Percentiles rank a stretch among this genome's conserved stretches.
Conservation (phyloP, 164 flowering plant species). For the Amborella trichopoda region DNA sequence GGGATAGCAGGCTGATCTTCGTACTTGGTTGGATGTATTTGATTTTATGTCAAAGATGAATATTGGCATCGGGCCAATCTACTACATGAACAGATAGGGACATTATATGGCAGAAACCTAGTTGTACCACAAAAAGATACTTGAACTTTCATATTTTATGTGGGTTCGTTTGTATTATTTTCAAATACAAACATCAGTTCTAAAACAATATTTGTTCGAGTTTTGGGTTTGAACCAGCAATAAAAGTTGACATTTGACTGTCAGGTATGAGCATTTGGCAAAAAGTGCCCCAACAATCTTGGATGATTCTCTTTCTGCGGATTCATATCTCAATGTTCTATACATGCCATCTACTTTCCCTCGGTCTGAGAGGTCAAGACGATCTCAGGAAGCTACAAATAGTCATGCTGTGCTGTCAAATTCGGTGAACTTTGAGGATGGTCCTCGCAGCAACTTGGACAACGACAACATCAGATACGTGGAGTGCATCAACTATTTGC, state of each 20-base stretch:
- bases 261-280: slow-evolving; percentile 96
- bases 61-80: too few species aligned
- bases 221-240: too few species aligned
- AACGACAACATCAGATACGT: slow-evolving; percentile 55
- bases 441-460: slow-evolving; percentile 82
- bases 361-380: slow-evolving; percentile 91
- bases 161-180: too few species aligned
- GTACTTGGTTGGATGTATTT: too few species aligned
- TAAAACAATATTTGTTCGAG: too few species aligned
- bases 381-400: slow-evolving; percentile 43
- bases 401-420: slow-evolving; percentile 27
- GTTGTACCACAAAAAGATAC: too few species aligned
- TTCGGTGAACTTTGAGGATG: slow-evolving; percentile 52
- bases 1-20: too few species aligned
- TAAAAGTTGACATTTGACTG: slow-evolving; percentile 3
- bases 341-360: slow-evolving; percentile 97
- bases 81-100: too few species aligned
- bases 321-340: slow-evolving; percentile 89
- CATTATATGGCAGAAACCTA: too few species aligned
- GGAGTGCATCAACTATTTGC: slow-evolving; percentile 80
- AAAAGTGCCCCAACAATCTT: slow-evolving; percentile 94
- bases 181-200: too few species aligned
- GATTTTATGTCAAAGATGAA: too few species aligned
- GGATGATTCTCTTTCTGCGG: slow-evolving; percentile 99
- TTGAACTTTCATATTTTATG: too few species aligned